Base-by-base conservation (phyloP, 2,329 filamentous ascomycete genomes). In the Aciculosporium take region DNA sequence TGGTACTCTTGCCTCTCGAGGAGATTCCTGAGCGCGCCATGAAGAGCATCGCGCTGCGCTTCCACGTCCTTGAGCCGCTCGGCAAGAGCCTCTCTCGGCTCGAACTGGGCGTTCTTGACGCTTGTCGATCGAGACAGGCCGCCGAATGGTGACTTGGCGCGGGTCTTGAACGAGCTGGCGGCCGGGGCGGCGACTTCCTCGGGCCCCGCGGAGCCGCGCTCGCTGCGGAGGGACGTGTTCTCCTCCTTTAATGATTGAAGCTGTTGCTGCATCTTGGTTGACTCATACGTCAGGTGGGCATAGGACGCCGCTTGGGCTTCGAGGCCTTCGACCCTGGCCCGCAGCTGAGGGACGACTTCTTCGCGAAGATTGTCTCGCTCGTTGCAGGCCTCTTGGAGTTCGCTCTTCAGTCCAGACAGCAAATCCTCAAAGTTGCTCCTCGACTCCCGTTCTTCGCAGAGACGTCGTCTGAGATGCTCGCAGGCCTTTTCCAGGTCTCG, bases 351-450 rank as follows among this genome's bases (percentile, higher is more conserved):
- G 2, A 94, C 77, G 31, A 94, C 70, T 59, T 94, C 85, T 48
- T 96, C 88, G 23, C 85, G 80, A 13, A 96, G 73, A 52, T 93
- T 89, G 60, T 98, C 91, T 40, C 87, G 78, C 62, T 98, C 88
- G 50, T 91, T 88, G 45, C 83, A 76, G 40, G 87, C 76, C 49
- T 78, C 82, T 53, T 88, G 76, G 12, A 96, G 69, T 57, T 98
- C 87, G 20, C 78, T 74, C 51, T 83, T 82, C 51, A 96, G 78
- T 5, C 84, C 89, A 6, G 79, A 77, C 34, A 96, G 70, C 33
- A 98, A 71, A 57, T 95, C 88, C 62, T 96, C 87, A 52, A 96
- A 93, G 58, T 93, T 95, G 55, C 85, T 80, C 59, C 94, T 95
- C 51, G 84, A 78, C 57, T 84, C 76, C 42, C 84, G 76, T 63